Conservation (phyloP, 2,329 filamentous ascomycete species). For the Phoma sp. region DNA sequence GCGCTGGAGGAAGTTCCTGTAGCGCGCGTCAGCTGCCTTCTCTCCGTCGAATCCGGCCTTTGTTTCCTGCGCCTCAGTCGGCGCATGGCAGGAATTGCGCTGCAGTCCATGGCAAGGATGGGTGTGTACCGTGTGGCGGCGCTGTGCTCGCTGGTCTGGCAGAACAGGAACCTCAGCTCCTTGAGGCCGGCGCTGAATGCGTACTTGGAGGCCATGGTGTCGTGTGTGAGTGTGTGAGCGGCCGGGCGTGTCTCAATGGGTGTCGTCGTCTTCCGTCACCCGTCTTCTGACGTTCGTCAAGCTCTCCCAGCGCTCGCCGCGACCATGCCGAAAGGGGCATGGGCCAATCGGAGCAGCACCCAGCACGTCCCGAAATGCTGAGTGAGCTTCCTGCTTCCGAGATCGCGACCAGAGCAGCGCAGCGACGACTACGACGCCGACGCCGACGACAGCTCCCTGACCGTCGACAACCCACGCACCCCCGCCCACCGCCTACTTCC, state of each 20-base stretch:
- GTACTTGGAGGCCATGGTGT: constrained; percentile 87
- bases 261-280: constrained; percentile 14
- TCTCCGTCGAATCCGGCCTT: not conserved
- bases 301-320: constrained; percentile 13
- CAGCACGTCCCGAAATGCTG: constrained; percentile 35
- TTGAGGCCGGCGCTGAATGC: constrained; percentile 86
- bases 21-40: constrained; percentile 9
- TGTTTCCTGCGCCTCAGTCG: not conserved
- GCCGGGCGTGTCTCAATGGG: constrained; percentile 21
- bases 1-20: constrained; percentile 84
- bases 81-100: too few species aligned
- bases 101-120: too few species aligned
- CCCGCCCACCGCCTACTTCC: constrained; percentile 5
- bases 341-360: constrained; percentile 32
- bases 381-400: constrained; percentile 19
- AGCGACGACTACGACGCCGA: too few species aligned
- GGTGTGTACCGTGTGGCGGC: constrained; percentile 76
- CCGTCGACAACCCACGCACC: constrained; percentile 2
- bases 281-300: constrained; percentile 8
- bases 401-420: constrained; percentile 1
- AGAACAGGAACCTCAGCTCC: constrained; percentile 97
- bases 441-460: not conserved
- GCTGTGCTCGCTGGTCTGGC: constrained; percentile 91
- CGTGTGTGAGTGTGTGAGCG: not conserved
- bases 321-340: constrained; percentile 15